phyloP scores from a whole-genome alignment of 2,329 filamentous ascomycete genomes.

The Calonectria pteridis region DNA sequence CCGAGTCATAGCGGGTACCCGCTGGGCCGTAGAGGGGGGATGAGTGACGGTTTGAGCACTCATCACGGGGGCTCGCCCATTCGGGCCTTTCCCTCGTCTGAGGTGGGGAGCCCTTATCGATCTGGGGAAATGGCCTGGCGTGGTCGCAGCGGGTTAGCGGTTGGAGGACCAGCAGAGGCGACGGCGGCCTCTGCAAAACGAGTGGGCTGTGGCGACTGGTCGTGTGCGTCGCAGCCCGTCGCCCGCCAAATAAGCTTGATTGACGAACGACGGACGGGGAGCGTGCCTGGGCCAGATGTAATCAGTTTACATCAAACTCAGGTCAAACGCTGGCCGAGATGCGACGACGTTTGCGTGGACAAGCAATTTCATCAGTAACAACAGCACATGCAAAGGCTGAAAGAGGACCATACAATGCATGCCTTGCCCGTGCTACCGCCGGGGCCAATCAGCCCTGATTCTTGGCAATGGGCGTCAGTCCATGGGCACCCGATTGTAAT shows the following conservation, averaged over 20 bases:
- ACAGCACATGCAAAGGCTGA: neutral
- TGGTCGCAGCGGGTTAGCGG: neutral
- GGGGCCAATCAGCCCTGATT: neutral
- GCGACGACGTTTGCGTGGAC: neutral
- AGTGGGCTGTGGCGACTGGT: neutral
- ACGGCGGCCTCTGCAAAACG: neutral
- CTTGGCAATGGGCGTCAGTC: neutral
- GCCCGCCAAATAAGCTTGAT: neutral
- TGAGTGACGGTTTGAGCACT: slow-evolving; percentile 19
- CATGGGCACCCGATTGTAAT: neutral
- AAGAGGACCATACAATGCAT: neutral
- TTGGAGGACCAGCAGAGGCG: neutral
- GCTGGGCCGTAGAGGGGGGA: neutral
- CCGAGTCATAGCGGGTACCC: neutral
- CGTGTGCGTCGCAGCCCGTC: neutral
- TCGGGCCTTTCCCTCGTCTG: slow-evolving; percentile 41
- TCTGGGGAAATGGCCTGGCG: slow-evolving; percentile 37
- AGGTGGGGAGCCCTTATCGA: slow-evolving; percentile 35
- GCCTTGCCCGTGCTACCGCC: neutral
- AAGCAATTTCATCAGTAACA: neutral
- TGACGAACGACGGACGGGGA: neutral
- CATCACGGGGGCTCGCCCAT: slow-evolving; percentile 37
- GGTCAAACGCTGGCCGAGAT: neutral
- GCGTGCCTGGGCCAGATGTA: neutral
- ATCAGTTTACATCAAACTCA: neutral